Evolutionary conservation across 148 eudicot genomes (phyloP).

Genomic region (Dianthus caryophyllus): DNA sequence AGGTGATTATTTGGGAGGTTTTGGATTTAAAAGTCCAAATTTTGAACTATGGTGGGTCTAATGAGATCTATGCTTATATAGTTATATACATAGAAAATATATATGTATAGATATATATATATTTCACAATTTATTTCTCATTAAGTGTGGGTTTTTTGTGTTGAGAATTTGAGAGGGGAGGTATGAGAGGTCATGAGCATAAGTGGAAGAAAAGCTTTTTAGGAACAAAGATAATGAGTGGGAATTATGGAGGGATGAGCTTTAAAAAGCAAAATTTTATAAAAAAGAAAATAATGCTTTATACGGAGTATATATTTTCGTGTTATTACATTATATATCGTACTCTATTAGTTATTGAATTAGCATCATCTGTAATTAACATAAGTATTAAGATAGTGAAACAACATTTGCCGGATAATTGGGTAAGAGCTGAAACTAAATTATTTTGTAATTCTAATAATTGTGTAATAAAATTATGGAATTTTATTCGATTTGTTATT

Average conservation of each 20-base stretch:
- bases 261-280: slow-evolving; percentile 41
- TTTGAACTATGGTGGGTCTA: slow-evolving; percentile 22
- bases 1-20: slow-evolving; percentile 1
- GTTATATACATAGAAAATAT: too few relatives aligned
- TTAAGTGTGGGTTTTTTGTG: slow-evolving; percentile 17
- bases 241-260: slow-evolving; percentile 66
- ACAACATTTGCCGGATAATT: too few relatives aligned
- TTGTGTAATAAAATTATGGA: too few relatives aligned
- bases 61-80: slow-evolving; percentile 11
- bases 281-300: background rate
- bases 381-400: too few relatives aligned
- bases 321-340: too few relatives aligned
- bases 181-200: background rate
- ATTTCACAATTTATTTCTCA: slow-evolving; percentile 2
- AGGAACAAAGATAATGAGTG: slow-evolving; percentile 83
- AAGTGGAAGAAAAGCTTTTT: slow-evolving; percentile 33
- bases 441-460: too few relatives aligned
- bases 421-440: too few relatives aligned
- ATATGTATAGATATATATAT: background rate
- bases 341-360: too few relatives aligned
- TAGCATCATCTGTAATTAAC: too few relatives aligned
- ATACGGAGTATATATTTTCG: too few relatives aligned
- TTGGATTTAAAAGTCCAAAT: background rate
- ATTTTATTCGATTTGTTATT: too few relatives aligned
- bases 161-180: slow-evolving; percentile 23